Evolutionary conservation across 2,329 filamentous ascomycete species (phyloP), one percentile per base, ranked within the genome.

Genomic region (Coccinonectria pachysandricola): DNA sequence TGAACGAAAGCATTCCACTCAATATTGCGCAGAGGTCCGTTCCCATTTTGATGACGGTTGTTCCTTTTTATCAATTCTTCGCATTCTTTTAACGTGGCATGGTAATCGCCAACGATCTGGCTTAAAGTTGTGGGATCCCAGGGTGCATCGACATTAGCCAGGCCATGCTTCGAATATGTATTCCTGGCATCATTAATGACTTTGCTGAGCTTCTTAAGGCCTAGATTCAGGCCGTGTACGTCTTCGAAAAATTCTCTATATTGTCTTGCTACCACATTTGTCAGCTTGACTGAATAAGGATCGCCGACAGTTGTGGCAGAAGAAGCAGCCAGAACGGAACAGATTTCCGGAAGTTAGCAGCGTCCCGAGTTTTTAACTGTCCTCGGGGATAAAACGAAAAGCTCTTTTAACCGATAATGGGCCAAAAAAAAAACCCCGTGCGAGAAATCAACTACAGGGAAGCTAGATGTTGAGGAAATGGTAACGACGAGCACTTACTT

Each of bases 1-100:
- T 53, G 48, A 5, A 55, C 49, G 9, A 55, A 37, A 1, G 50
- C 36, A 32, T 57, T 57, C 52, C 52, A 57, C 29, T 53, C 48
- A 12, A 57, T 37, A 32, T 51, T 57, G 12, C 40, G 40, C 10
- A 53, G 15, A 9, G 52, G 43, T 7, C 41, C 45, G 15, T 31
- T 35, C 8, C 40, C 35, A 7, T 34, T 25, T 7, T 39, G 35
- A 30, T 52, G 56, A 3, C 46, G 48, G 8, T 34, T 26, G 24
- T 57, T 57, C 2, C 39, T 37, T 8, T 22, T 25, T 13, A 57
- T 35, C 5, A 57, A 33, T 5, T 43, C 28, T 8, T 31, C 12
- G 12, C 53, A 57, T 28, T 57, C 53, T n/a, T 28, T 24, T 3
- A 57, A 37, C 0, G 53, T 56, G 1, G 22, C 23, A 13, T 40